These are phyloP conservation scores for Fagopyrum homotropicum DNA, from an alignment of 148 eudicot species.

Conservation along the genomic window DNA sequence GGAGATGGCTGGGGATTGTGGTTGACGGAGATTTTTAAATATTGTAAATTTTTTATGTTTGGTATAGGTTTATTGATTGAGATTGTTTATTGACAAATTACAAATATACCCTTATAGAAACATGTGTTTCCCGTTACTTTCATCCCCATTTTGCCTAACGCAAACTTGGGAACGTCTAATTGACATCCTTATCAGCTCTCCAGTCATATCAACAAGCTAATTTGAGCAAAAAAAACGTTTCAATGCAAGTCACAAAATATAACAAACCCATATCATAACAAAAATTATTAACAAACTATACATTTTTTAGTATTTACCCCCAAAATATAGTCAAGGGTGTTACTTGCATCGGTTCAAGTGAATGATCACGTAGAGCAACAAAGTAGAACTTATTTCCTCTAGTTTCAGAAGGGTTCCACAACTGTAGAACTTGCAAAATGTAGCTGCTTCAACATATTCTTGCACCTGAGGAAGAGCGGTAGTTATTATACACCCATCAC, in stretches of 20 bases:
- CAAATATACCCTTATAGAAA: too few species aligned
- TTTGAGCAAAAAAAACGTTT: constrained; percentile 17
- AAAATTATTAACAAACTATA: background rate
- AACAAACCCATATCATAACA: background rate
- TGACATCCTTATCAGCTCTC: constrained; percentile 96
- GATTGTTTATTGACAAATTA: too few species aligned
- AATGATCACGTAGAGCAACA: constrained; percentile 56
- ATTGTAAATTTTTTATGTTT: too few species aligned
- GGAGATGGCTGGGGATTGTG: too few species aligned
- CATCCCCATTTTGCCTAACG: too few species aligned
- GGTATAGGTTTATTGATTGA: too few species aligned
- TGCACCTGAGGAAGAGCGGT: constrained; percentile 51
- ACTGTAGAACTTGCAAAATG: constrained; percentile 79
- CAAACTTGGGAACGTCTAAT: constrained; percentile 58
- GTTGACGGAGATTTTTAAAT: too few species aligned
- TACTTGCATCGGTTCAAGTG: constrained; percentile 76
- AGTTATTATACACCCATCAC: background rate
- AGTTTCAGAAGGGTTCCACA: constrained; percentile 70
- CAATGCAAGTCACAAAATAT: background rate
- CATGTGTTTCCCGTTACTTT: too few species aligned
- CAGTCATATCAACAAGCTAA: constrained; percentile 94
- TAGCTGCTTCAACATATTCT: constrained; percentile 97
- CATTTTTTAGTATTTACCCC: constrained; percentile 50
- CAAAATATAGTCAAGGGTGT: constrained; percentile 79
- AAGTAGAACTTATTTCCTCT: constrained; percentile 70